Evolutionary conservation across 2,329 filamentous ascomycete species (phyloP).

Genomic region (Reticulascus tulasneorum): DNA sequence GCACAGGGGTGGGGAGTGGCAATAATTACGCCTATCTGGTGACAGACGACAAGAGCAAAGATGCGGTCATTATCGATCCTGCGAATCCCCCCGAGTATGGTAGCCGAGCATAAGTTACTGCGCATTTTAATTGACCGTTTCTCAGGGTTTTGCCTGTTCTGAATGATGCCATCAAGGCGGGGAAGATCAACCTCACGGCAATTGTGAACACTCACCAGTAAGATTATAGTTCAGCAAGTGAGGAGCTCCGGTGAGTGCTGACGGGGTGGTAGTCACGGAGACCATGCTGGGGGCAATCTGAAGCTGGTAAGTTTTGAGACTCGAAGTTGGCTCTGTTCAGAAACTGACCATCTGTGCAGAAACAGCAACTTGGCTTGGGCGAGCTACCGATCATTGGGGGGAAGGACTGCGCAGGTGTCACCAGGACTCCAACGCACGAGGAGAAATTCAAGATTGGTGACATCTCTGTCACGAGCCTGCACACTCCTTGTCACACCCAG

Average conservation of each 20-base stretch:
- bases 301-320: conserved; percentile 57
- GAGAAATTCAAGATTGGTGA: conserved; percentile 78
- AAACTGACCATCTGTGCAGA: neutral
- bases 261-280: conserved; percentile 67
- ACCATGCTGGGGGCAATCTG: conserved; percentile 89
- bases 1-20: conserved; percentile 67
- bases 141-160: conserved; percentile 59
- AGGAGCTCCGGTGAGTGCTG: neutral
- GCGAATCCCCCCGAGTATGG: conserved; percentile 73
- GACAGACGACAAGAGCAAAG: conserved; percentile 72
- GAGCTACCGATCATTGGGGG: conserved; percentile 80
- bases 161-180: conserved; percentile 66
- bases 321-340: neutral
- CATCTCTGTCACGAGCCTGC: conserved; percentile 80
- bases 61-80: conserved; percentile 75
- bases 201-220: conserved; percentile 98
- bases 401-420: conserved; percentile 78
- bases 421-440: conserved; percentile 68
- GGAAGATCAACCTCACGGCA: conserved; percentile 75
- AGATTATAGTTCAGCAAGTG: conserved; percentile 29
- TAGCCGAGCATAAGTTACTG: neutral
- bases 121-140: neutral
- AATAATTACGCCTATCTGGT: conserved; percentile 87
- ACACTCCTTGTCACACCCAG: conserved; percentile 97
- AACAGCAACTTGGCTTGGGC: conserved; percentile 45